Base-by-base conservation (phyloP, 2,329 filamentous ascomycete species). In the Stachybotrys elegans region DNA sequence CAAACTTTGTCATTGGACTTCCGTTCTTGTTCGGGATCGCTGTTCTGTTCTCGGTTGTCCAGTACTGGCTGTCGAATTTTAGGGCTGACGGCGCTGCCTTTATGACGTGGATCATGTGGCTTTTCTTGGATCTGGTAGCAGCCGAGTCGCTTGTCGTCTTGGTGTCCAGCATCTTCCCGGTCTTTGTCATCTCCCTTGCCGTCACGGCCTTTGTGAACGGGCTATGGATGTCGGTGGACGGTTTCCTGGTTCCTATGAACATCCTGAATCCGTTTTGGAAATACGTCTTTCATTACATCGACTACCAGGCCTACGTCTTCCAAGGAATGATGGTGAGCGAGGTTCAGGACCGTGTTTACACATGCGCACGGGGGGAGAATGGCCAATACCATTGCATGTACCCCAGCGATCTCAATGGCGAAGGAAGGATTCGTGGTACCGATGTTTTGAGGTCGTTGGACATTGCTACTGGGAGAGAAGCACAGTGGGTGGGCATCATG, bases 251-350 rank as follows among this genome's bases (percentile, higher is more conserved):
- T 2, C 76, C 80, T 4, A 80, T 83, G 4, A 78, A 71, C 1
- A 77, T 83, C 3, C 73, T 94, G 32, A 94, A 95, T 62, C 79
- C 77, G 3, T 95, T 95, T 54, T 95, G 86, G 81, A 79, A 82
- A 61, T 93, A 94, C 55, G 86, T 86, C 6, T 93, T 93, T 55
- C 85, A 91, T 59, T 94, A 91, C 62, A 91, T 91, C 58, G 86
- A 94, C 60, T 94, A 94, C 57, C 88, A 92, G 60, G 78, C 72
- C 34, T 94, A 91, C 55, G 88, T 94, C 4, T 95, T 94, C 60
- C 81, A 92, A 58, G 88, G 87, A 13, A 93, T 95, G 88, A 93
- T 94, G 87, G 82, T 92, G 43, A 94, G 93, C 57, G 87, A 95
- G 67, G 93, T 95, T 60, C 69, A 70, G 1, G 51, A 76, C 16